A percentile compares a stretch with the other conserved stretches of the same genome.
phyloP scores from a whole-genome alignment of 2,329 filamentous ascomycete species.

The Cryphonectria radicalis region DNA sequence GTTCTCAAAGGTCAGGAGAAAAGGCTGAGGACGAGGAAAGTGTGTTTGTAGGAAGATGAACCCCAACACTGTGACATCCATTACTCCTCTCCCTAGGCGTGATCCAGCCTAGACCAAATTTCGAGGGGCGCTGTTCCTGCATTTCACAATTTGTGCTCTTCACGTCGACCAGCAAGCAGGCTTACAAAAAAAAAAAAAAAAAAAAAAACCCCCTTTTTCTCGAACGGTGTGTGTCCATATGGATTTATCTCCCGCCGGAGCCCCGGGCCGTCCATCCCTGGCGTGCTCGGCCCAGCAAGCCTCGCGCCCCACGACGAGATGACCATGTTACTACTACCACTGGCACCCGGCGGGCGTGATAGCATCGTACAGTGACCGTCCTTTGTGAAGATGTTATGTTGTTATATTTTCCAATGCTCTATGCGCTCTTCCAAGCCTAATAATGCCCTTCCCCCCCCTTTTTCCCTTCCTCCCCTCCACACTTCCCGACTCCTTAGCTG shows the following conservation, averaged over 20 bases:
- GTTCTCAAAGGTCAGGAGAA: not conserved
- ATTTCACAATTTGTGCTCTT: not conserved
- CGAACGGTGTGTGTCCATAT: not conserved
- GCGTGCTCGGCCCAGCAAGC: not conserved
- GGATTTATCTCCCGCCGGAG: constrained; percentile 2
- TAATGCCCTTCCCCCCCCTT: not conserved
- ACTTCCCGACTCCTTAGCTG: not conserved
- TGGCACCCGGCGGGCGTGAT: not conserved
- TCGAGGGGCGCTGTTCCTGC: not conserved
- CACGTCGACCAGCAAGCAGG: not conserved
- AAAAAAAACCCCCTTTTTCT: not conserved
- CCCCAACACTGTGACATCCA: not conserved
- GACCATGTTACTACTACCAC: not conserved
- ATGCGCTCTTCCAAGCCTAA: not conserved
- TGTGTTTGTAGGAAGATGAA: not conserved
- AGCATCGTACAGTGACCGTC: not conserved
- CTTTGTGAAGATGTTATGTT: not conserved
- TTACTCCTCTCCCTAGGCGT: not conserved
- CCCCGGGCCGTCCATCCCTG: constrained; percentile 3
- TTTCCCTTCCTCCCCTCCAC: no score
- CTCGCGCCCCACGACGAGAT: not conserved
- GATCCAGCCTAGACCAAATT: not conserved
- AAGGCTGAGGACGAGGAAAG: not conserved
- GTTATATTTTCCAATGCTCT: not conserved
- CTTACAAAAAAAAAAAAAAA: not conserved